Conservation (phyloP, 306 rosid species). For the Dalbergia cochinchinensis region DNA sequence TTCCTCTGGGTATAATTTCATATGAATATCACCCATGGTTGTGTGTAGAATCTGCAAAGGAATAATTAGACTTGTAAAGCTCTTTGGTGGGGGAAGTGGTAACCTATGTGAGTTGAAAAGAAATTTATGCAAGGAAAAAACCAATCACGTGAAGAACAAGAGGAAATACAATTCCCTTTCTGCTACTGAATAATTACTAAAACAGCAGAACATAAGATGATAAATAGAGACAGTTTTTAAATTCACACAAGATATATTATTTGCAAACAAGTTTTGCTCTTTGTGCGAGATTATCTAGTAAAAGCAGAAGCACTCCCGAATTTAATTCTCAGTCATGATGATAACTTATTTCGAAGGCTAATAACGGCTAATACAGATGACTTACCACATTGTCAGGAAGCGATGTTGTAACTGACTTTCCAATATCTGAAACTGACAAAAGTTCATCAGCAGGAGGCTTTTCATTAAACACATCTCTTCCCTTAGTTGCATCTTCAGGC, state of each 20-base stretch:
- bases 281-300: not conserved
- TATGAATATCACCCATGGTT: conserved; percentile 97
- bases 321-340: conserved; percentile 5
- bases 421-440: conserved; percentile 94
- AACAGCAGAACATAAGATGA: not conserved
- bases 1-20: conserved; percentile 94
- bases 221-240: not conserved
- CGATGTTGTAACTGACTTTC: conserved; percentile 88
- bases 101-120: conserved; percentile 13
- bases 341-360: conserved; percentile 17
- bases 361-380: conserved; percentile 32
- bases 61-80: conserved; percentile 29
- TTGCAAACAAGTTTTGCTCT: conserved; percentile 15
- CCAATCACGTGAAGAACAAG: not conserved
- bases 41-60: conserved; percentile 82
- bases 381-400: conserved; percentile 99
- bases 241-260: conserved; percentile 1
- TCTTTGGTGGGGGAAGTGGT: not conserved
- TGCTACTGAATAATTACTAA: conserved; percentile 26
- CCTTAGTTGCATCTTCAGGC: conserved; percentile 99
- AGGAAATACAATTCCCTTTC: conserved; percentile 23
- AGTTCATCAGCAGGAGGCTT: conserved; percentile 99
- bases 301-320: conserved; percentile 20
- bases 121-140: conserved; percentile 34
- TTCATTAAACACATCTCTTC: conserved; percentile 98